These are phyloP conservation scores for Silene conica DNA, from an alignment of 148 eudicot genomes.

Conservation along the genomic window DNA sequence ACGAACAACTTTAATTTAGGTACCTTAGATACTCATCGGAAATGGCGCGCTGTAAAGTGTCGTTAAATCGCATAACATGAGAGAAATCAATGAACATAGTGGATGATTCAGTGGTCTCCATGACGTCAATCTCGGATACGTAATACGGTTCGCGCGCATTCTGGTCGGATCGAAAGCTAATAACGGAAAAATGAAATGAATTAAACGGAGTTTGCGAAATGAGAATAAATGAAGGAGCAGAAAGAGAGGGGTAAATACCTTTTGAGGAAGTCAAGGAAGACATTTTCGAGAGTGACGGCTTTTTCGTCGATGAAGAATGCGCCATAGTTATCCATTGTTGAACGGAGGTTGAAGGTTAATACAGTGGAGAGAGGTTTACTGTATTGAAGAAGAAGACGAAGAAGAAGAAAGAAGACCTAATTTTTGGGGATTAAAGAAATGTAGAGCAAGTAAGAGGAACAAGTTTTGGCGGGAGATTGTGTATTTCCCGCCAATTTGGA, in stretches of 20 bases:
- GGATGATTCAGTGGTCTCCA: constrained; percentile 70
- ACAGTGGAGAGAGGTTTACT: not conserved
- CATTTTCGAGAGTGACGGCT: constrained; percentile 71
- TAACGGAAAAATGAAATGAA: not conserved
- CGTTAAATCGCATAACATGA: constrained; percentile 82
- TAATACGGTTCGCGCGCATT: constrained; percentile 52
- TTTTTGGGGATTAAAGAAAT: not conserved
- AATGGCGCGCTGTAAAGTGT: constrained; percentile 73
- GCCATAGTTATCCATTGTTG: constrained; percentile 48
- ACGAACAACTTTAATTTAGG: not conserved
- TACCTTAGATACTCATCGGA: constrained; percentile 84
- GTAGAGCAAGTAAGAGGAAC: not conserved
- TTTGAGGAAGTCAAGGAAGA: constrained; percentile 79
- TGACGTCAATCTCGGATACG: constrained; percentile 58
- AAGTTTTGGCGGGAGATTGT: constrained; percentile 16
- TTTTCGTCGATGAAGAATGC: constrained; percentile 74
- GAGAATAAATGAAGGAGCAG: not conserved
- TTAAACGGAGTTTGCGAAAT: not conserved
- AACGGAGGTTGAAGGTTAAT: not conserved
- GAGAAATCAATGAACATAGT: constrained; percentile 95
- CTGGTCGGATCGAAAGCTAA: constrained; percentile 48
- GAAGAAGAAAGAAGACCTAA: constrained; percentile 1
- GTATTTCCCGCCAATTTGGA: constrained; percentile 19
- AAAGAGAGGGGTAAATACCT: constrained; percentile 28
- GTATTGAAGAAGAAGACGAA: not conserved